These are phyloP conservation scores for Hygrophila difformis DNA, from an alignment of 257 asterid genomes.

Conservation along the genomic window DNA sequence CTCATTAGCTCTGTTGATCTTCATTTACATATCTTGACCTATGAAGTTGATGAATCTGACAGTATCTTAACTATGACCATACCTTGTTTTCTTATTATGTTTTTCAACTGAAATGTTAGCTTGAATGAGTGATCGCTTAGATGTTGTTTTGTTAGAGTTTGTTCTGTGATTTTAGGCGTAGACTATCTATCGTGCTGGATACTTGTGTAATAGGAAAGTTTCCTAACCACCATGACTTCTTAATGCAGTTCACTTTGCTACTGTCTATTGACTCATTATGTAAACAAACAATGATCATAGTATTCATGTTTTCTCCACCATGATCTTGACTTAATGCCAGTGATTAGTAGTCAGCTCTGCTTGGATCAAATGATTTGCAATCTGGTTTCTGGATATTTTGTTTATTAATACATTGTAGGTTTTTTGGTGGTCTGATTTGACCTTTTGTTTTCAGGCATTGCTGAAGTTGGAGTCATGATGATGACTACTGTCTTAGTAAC, in stretches of 20 bases:
- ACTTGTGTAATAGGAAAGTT: not conserved
- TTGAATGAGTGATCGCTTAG: not conserved
- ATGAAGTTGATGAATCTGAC: not conserved
- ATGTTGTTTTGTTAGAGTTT: not conserved
- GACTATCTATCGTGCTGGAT: too few relatives aligned
- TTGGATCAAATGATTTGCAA: not conserved
- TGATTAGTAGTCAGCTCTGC: not conserved
- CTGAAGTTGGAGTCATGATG: slow-evolving; percentile 98
- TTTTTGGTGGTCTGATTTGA: slow-evolving; percentile 26
- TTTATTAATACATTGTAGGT: not conserved
- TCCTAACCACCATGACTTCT: not conserved
- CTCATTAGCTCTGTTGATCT: not conserved
- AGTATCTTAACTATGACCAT: too few relatives aligned
- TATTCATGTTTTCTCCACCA: too few relatives aligned
- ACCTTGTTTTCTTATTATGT: not conserved
- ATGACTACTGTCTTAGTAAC: slow-evolving; percentile 79
- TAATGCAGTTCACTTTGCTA: not conserved
- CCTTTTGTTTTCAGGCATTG: slow-evolving; percentile 52
- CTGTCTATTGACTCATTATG: not conserved
- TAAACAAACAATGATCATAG: not conserved
- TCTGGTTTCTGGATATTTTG: too few relatives aligned
- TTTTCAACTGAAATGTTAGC: not conserved
- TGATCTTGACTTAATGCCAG: not conserved
- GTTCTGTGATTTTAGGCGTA: not conserved
- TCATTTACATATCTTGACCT: not conserved